phyloP scores from a whole-genome alignment of 1,139 yeast species.

The Candida freyschussii region DNA sequence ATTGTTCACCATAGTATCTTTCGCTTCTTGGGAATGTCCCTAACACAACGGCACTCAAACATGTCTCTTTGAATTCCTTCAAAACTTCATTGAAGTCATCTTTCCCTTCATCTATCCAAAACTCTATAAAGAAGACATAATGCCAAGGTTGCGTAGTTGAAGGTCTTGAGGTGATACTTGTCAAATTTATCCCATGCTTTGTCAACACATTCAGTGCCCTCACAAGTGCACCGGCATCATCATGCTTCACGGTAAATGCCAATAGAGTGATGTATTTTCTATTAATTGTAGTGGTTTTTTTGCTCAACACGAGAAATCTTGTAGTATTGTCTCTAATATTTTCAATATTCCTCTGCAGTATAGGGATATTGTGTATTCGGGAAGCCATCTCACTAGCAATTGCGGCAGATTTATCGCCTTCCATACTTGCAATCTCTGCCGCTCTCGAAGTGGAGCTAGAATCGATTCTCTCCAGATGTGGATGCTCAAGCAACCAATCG shows the following conservation, averaged over 20 bases:
- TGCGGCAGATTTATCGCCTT: constrained; percentile 41
- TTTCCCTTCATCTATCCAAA: constrained; percentile 31
- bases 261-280: constrained; percentile 43
- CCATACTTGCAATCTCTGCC: constrained; percentile 54
- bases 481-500: constrained; percentile 41
- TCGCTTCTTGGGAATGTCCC: constrained; percentile 36
- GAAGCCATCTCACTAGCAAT: constrained; percentile 65
- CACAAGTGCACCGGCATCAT: constrained; percentile 73
- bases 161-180: constrained; percentile 72
- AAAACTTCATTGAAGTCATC: constrained; percentile 19
- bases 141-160: constrained; percentile 68
- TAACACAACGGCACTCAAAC: constrained; percentile 31
- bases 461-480: constrained; percentile 49
- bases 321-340: constrained; percentile 77
- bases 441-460: constrained; percentile 80
- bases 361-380: constrained; percentile 53
- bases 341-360: constrained; percentile 55
- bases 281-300: constrained; percentile 13
- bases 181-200: constrained; percentile 55
- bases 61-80: constrained; percentile 25
- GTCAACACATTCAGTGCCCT: constrained; percentile 60
- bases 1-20: constrained; percentile 28
- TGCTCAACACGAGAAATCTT: constrained; percentile 61
- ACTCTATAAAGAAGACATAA: constrained; percentile 78
- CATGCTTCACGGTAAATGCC: constrained; percentile 62